phyloP scores from a whole-genome alignment of 139 green algal species.

The Penium margaritaceum region DNA sequence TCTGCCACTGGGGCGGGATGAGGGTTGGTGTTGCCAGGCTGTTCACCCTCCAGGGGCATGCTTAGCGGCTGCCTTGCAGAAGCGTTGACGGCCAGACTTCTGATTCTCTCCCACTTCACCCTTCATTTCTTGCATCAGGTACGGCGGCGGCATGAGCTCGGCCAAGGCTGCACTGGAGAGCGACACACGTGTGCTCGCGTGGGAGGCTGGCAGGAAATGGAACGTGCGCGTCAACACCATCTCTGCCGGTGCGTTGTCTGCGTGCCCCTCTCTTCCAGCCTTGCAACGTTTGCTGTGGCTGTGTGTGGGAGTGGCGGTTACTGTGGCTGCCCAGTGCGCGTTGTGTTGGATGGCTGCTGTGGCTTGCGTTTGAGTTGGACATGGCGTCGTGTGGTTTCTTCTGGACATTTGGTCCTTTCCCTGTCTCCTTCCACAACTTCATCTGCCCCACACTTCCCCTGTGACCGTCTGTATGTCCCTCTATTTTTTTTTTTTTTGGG shows the following conservation, averaged over 20 bases:
- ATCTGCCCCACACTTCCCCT: not conserved
- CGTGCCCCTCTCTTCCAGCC: too few relatives aligned
- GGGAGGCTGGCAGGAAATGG: conserved; percentile 89
- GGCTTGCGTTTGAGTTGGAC: not conserved
- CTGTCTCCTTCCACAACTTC: not conserved
- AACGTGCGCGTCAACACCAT: conserved; percentile 83
- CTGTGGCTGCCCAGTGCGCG: conserved; percentile 49
- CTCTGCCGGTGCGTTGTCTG: conserved; percentile 48
- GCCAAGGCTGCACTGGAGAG: conserved; percentile 94
- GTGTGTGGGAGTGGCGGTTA: too few relatives aligned
- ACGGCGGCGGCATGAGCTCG: conserved; percentile 93
- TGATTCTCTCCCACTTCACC: too few relatives aligned
- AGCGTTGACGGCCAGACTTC: too few relatives aligned
- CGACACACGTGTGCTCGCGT: conserved; percentile 75
- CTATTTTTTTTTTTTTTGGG: not conserved
- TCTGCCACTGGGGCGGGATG: too few relatives aligned
- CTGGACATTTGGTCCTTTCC: not conserved
- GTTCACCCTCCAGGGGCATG: too few relatives aligned
- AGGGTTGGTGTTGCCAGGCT: too few relatives aligned
- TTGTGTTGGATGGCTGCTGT: not conserved
- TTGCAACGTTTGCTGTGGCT: too few relatives aligned
- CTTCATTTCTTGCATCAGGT: too few relatives aligned
- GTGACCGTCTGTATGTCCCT: not conserved
- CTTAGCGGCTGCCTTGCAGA: too few relatives aligned
- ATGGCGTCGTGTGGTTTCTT: not conserved